Base-by-base conservation (phyloP, 2,329 filamentous ascomycete species). In the Diaporthe sp. region DNA sequence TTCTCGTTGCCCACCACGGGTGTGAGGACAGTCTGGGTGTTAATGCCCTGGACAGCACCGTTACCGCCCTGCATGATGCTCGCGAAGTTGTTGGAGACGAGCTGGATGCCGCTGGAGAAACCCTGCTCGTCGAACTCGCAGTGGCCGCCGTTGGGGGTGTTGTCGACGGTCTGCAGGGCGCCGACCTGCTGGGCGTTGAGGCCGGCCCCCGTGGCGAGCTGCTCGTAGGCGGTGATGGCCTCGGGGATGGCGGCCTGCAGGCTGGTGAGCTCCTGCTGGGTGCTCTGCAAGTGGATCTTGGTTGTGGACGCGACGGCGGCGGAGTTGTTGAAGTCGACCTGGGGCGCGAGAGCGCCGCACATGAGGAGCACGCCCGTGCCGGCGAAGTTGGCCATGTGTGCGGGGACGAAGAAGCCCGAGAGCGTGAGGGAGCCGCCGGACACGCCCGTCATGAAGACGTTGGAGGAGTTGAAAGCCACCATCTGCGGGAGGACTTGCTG, bases 371-470 rank as follows among this genome's bases (percentile, higher is more conserved):
- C 87, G 3, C 89, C 89, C 28, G 82, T 84, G 71, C 86, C 87
- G 33, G 83, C 82, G 72, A 85, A 90, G 73, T 87, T 86, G 70
- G 85, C 82, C 84, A 89, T 87, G 77, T 89, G 89, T 0, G 86
- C 86, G 6, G 89, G 89, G 75, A 91, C 85, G 80, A 91, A 89
- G 83, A 90, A 91, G 12, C 89, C 89, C 1, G 84, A 85, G 45
- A 91, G 85, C 42, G 89, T 81, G 28, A 91, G 83, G 4, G 85
- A 83, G 25, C 89, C 89, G 33, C 89, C 89, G 6, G 85, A 87
- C 0, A 91, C 89, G 22, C 89, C 89, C 0, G 88, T 91, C 82
- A 91, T 91, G 78, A 87, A 89, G 66, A 91, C 87, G 55, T 88
- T 84, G 50, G 82, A 83, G 33, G 80, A 77, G 80, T 91, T 85